A percentile compares a stretch with the other conserved stretches of the same genome.
phyloP scores from a whole-genome alignment of 2,329 filamentous ascomycete genomes.

The Claviceps cyperi region DNA sequence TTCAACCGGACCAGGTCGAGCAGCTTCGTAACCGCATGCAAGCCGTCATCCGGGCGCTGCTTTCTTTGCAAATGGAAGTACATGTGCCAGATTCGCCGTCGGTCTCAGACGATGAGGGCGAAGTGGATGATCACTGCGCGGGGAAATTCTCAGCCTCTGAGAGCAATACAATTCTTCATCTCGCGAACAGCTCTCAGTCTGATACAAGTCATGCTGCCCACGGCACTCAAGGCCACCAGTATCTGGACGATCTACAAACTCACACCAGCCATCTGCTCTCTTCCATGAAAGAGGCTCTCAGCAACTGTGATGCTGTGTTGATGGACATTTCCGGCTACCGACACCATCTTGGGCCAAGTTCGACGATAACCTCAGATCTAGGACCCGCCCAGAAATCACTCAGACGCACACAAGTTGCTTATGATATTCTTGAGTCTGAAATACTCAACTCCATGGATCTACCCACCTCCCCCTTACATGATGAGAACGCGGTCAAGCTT shows the following conservation, averaged over 20 bases:
- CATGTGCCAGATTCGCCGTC: conserved; percentile 25
- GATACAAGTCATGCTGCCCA: not conserved
- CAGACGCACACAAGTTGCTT: conserved; percentile 27
- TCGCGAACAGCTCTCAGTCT: not conserved
- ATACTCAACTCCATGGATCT: conserved; percentile 32
- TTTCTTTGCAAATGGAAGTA: conserved; percentile 36
- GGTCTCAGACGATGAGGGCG: conserved; percentile 7
- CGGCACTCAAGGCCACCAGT: not conserved
- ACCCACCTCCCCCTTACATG: conserved; percentile 26
- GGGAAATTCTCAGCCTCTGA: not conserved
- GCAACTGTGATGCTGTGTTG: conserved; percentile 34
- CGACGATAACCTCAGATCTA: conserved; percentile 27
- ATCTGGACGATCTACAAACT: conserved; percentile 20
- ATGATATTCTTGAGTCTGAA: conserved; percentile 31
- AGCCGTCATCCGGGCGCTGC: conserved; percentile 35
- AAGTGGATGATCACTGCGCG: conserved; percentile 7
- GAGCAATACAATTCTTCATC: not conserved
- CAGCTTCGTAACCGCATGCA: conserved; percentile 40
- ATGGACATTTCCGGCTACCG: conserved; percentile 40
- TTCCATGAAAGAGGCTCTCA: conserved; percentile 29
- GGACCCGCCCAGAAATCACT: conserved; percentile 24
- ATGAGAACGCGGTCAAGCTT: conserved; percentile 35
- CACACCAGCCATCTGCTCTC: conserved; percentile 32
- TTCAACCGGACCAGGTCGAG: conserved; percentile 33
- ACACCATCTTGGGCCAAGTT: conserved; percentile 29